Base-by-base conservation (phyloP, 345 rosid genomes). In the Clarkia xantiana region DNA sequence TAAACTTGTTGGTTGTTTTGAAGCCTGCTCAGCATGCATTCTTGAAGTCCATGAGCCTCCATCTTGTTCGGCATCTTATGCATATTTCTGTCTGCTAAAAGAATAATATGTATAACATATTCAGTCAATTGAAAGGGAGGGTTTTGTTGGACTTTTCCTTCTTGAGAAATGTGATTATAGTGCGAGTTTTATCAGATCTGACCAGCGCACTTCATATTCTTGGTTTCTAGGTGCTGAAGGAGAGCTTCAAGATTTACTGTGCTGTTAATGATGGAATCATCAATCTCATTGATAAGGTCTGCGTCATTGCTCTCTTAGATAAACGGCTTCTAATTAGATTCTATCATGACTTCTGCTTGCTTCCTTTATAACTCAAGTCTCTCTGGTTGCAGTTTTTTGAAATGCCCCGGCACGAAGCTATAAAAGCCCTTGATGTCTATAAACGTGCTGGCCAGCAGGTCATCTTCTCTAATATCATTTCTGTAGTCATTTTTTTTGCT, bases 281-380 rank as follows among this genome's bases (percentile, higher is more conserved):
- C 78, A 93, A 93, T 68, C 95, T 93, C 67, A 84, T 93, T 39
- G 99, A 93, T 61, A 93, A 93, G 99, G 97, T 84, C 59, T 54
- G 55, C 49, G 19, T 20, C 9, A 38, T 2, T 34, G 9, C 34
- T 3, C 23, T 44, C 42, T 10, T 23, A 16, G 36, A 19, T 11
- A 11, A 48, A 48, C 16, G 23, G 10, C 19, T 53, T 51, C 42
- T 40, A 52, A 16, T 53, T 19, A 34, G 3, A 44, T 14, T 25
- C 10, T 19, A 58, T 34, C 18, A 59, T 65, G 17, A 6, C 9
- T 23, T 54, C 9, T 60, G 17, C 36, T 36, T 57, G 47, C 50
- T 52, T 36, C 7, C 6, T 9, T 40, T 41, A 62, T 47, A 13
- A 10, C 42, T 40, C 54, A 11, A 20, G 15, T 11, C 64, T 39